Evolutionary conservation across 2,329 filamentous ascomycete species (phyloP), one percentile per base, ranked within the genome.

Genomic region (Fusarium acutatum): DNA sequence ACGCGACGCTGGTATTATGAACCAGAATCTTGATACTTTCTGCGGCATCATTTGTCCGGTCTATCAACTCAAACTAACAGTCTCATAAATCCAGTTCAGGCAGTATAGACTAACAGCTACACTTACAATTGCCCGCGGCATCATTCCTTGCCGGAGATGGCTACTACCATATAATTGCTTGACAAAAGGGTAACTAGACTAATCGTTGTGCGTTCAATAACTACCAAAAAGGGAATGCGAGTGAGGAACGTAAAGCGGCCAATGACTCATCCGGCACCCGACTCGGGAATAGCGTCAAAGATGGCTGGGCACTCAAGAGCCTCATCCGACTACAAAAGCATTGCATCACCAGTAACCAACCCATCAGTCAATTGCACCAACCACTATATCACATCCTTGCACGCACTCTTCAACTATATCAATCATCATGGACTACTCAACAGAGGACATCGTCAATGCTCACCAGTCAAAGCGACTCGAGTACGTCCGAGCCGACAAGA

Each of bases 321-420:
- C 20, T 40, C 15, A 18, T 28, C 8, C 17, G 11, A 18, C 32
- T 54, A 54, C 24, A 40, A 28, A 40, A 54, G 20, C 50, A 35
- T 35, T 22, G 7, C 24, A 28, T 18, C 20, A 54, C 26, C 56
- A 37, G 5, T 7, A 10, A 3, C 12, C 8, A 3, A 6, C 5
- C 11, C 5, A 8, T 17, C 13, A 32, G 7, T n/a, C 15, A 26
- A 9, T 18, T 12, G 5, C 10, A 32, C 1, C 17, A 5, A 14
- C 12, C n/a, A 20, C 32, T 6, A 1, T 13, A 41, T 10, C 43
- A 41, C 14, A 17, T 10, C 38, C 17, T 18, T 41, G 6, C 15
- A 24, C 40, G 37, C 24, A 8, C 10, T 14, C 5, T 5, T 4
- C 13, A n/a, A 9, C 3, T 5, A 24, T 84, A 97, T 4, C 10